These are phyloP conservation scores for Gymnopus androsaceus DNA, from an alignment of 1,284 basidiomycete genomes.

Conservation along the genomic window DNA sequence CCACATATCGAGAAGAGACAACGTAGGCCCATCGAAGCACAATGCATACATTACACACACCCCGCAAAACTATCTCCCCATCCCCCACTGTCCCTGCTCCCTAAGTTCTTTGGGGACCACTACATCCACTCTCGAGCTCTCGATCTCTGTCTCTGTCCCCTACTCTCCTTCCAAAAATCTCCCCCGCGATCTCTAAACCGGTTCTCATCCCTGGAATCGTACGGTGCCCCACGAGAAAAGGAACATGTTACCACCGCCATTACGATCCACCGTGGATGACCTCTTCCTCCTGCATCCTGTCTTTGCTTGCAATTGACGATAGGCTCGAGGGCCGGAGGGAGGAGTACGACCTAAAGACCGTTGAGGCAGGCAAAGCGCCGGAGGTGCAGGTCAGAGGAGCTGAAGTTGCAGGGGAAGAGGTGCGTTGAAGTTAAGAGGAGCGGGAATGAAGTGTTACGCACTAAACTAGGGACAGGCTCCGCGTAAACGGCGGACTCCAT, in stretches of 20 bases:
- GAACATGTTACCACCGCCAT: too few species aligned
- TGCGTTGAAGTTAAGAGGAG: conserved; percentile 23
- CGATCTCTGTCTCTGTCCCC: conserved; percentile 45
- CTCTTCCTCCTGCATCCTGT: conserved; percentile 22
- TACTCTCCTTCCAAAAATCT: conserved; percentile 36
- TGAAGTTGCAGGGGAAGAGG: background rate
- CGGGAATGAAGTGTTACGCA: conserved; percentile 12
- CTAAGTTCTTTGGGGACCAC: conserved; percentile 24
- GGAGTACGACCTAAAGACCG: conserved; percentile 35
- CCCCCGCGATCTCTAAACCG: conserved; percentile 44
- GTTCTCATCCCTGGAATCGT: conserved; percentile 41
- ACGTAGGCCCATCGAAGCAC: too few species aligned
- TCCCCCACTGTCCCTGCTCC: conserved; percentile 13
- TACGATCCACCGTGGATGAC: conserved; percentile 29
- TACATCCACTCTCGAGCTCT: conserved; percentile 36
- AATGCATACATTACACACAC: too few species aligned
- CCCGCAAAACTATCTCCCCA: background rate
- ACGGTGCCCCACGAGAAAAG: background rate
- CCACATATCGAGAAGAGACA: background rate
- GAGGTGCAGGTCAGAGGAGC: background rate
- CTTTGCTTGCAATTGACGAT: conserved; percentile 35
- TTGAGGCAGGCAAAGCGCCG: background rate
- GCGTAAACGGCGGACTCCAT: conserved; percentile 13
- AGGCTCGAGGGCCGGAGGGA: conserved; percentile 57
- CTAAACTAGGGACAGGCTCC: background rate